Conservation (phyloP, 225 moss, liverwort and hornwort genomes). For the Climacium dendroides region DNA sequence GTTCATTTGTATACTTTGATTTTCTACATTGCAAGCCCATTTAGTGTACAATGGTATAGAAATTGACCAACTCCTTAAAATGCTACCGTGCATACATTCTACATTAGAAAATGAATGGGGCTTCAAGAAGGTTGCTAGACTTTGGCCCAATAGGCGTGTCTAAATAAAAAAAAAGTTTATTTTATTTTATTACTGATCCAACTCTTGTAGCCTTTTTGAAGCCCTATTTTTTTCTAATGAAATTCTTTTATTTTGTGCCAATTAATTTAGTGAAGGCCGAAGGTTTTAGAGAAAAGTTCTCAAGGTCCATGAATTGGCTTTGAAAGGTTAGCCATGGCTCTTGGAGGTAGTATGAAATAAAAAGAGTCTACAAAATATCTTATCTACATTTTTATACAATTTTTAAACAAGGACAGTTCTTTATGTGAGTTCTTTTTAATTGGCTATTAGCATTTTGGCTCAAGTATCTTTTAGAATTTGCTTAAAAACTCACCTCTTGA, state of each 20-base stretch:
- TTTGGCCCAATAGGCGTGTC: accelerated
- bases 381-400: neutral
- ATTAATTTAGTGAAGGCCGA: neutral
- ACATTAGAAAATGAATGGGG: too few species aligned
- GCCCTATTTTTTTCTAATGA: too few species aligned
- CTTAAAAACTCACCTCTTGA: too few species aligned
- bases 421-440: neutral
- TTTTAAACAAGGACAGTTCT: accelerated
- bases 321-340: neutral
- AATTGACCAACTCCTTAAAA: neutral
- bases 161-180: too few species aligned
- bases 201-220: accelerated
- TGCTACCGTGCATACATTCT: accelerated
- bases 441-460: neutral
- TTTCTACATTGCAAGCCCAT: neutral
- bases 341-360: neutral
- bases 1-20: neutral
- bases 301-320: neutral
- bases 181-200: too few species aligned
- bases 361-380: neutral
- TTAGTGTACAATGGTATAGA: neutral
- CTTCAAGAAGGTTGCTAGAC: accelerated
- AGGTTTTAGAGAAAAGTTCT: neutral
- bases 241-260: neutral
- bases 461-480: neutral